Percentiles rank a stretch among this genome's conserved stretches.
Evolutionary conservation across 2,329 filamentous ascomycete species (phyloP).

Genomic region (Coleophoma eucalyptorum): DNA sequence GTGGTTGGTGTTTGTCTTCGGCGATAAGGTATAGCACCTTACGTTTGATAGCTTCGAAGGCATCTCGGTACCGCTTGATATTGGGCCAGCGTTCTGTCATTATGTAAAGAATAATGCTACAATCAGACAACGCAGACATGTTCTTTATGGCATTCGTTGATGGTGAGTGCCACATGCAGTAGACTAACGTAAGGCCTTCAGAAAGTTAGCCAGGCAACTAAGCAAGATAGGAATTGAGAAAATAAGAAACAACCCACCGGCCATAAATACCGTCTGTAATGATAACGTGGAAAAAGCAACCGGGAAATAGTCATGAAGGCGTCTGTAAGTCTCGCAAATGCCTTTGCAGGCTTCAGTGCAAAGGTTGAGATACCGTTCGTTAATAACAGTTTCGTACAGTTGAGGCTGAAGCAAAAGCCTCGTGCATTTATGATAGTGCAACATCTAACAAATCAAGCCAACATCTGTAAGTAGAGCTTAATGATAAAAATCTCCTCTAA

Average conservation of each 20-base stretch:
- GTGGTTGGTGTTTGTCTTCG: slow-evolving; percentile 9
- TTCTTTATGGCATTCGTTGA: slow-evolving; percentile 3
- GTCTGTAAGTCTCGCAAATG: slow-evolving; percentile 7
- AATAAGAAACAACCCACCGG: background rate
- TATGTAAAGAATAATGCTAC: slow-evolving; percentile 10
- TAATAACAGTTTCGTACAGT: slow-evolving; percentile 4
- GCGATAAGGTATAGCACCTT: slow-evolving; percentile 7
- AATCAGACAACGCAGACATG: slow-evolving; percentile 4
- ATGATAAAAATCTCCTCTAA: slow-evolving; percentile 1
- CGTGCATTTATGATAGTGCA: slow-evolving; percentile 6
- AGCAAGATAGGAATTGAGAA: background rate
- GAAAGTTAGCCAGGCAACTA: too few species aligned
- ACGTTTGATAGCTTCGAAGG: slow-evolving; percentile 9
- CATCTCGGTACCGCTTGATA: slow-evolving; percentile 6
- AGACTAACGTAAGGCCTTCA: slow-evolving; percentile 8
- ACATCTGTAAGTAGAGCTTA: background rate
- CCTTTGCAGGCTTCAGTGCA: slow-evolving; percentile 7
- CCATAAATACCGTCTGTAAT: slow-evolving; percentile 8
- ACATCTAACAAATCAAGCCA: slow-evolving; percentile 2
- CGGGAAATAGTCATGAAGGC: slow-evolving; percentile 4
- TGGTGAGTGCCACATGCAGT: slow-evolving; percentile 9
- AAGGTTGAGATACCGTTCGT: slow-evolving; percentile 4
- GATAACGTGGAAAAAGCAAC: slow-evolving; percentile 7
- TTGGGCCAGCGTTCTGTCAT: slow-evolving; percentile 9
- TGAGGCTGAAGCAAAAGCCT: slow-evolving; percentile 8